Evolutionary conservation across 164 flowering plant species (phyloP).

Genomic region (Paratinospora sagittata): DNA sequence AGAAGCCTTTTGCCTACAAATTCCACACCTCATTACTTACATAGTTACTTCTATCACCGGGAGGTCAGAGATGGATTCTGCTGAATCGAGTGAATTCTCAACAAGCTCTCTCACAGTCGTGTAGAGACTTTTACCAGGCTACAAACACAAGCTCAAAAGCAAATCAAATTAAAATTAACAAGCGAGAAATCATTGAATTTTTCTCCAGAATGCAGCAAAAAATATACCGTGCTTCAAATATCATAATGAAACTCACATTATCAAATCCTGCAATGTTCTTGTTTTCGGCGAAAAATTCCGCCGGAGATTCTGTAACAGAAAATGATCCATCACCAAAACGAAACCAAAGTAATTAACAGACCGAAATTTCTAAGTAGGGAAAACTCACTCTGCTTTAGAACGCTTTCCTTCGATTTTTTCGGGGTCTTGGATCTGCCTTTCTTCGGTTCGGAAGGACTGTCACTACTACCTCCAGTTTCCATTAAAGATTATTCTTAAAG

Average conservation of each 20-base stretch:
- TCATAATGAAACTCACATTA: constrained; percentile 47
- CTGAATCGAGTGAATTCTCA: constrained; percentile 93
- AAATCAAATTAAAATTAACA: background rate
- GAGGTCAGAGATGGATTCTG: constrained; percentile 91
- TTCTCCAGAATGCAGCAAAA: background rate
- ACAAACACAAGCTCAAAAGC: constrained; percentile 15
- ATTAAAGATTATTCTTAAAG: constrained; percentile 15
- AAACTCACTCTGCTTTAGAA: constrained; percentile 77
- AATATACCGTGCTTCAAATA: background rate
- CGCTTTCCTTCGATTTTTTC: constrained; percentile 53
- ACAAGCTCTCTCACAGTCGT: constrained; percentile 97
- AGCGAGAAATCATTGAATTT: background rate
- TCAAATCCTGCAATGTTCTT: constrained; percentile 97
- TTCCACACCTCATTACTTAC: constrained; percentile 35
- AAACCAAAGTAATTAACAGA: background rate
- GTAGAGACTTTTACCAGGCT: constrained; percentile 92
- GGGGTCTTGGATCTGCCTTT: constrained; percentile 55
- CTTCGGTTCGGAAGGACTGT: constrained; percentile 45
- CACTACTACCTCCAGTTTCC: constrained; percentile 43
- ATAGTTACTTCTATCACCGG: constrained; percentile 83
- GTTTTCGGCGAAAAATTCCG: constrained; percentile 97
- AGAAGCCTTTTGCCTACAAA: background rate
- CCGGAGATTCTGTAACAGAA: constrained; percentile 83
- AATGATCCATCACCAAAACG: background rate
- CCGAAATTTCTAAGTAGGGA: constrained; percentile 5